Conservation (phyloP, 306 rosid species). For the Styphnolobium japonicum region DNA sequence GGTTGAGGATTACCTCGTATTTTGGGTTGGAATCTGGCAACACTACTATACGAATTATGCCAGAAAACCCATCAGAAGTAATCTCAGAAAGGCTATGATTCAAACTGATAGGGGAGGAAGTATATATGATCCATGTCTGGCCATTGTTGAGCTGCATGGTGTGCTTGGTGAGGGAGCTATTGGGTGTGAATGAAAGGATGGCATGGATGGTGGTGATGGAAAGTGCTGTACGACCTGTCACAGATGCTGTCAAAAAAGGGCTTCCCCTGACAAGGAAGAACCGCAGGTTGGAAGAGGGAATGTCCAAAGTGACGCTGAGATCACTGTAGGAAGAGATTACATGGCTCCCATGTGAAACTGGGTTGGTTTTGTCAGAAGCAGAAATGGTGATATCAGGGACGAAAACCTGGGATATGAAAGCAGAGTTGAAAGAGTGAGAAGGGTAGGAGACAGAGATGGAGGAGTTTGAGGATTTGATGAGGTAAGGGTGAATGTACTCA, state of each 20-base stretch:
- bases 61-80: conserved; percentile 48
- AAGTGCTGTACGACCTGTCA: conserved; percentile 31
- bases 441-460: conserved; percentile 75
- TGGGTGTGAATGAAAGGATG: conserved; percentile 48
- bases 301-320: conserved; percentile 67
- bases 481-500: conserved; percentile 84
- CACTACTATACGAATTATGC: conserved; percentile 58
- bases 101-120: conserved; percentile 53
- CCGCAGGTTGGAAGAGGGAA: conserved; percentile 63
- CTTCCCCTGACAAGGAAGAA: conserved; percentile 82
- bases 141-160: conserved; percentile 58
- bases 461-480: conserved; percentile 59
- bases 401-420: conserved; percentile 53
- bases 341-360: conserved; percentile 33
- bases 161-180: conserved; percentile 56
- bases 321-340: conserved; percentile 60
- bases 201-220: conserved; percentile 65
- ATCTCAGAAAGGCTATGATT: conserved; percentile 36
- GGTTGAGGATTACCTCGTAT: conserved; percentile 49
- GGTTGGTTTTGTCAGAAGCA: conserved; percentile 28
- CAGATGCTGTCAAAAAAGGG: conserved; percentile 67
- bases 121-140: conserved; percentile 82
- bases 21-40: conserved; percentile 52
- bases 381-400: conserved; percentile 71
- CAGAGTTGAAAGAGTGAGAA: conserved; percentile 37